Percentiles rank a stretch among this genome's conserved stretches.
These are phyloP conservation scores for Corylus avellana DNA, from an alignment of 306 rosid genomes.

Conservation along the genomic window DNA sequence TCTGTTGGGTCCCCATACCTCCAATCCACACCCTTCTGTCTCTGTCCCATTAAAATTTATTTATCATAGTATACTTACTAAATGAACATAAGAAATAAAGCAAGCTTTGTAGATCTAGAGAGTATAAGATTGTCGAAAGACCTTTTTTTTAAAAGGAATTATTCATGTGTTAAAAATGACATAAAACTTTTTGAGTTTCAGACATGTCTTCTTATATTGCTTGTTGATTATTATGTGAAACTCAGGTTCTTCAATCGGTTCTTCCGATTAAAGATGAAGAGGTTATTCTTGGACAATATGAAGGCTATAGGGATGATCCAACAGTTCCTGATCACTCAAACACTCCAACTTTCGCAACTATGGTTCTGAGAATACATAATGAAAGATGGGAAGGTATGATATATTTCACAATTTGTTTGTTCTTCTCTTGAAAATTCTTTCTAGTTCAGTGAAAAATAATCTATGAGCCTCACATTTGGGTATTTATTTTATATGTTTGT, in stretches of 20 bases:
- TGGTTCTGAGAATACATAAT: constrained; percentile 79
- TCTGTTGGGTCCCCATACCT: neutral
- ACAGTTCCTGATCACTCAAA: constrained; percentile 92
- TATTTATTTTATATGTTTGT: neutral
- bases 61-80: neutral
- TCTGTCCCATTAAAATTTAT: neutral
- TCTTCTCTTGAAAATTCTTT: constrained; percentile 18
- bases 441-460: constrained; percentile 17
- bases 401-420: constrained; percentile 12
- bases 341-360: constrained; percentile 92
- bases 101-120: neutral
- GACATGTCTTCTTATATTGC: constrained; percentile 10
- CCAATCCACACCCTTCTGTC: neutral
- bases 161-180: neutral
- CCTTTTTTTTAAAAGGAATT: neutral
- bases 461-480: constrained; percentile 7
- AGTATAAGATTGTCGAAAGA: neutral
- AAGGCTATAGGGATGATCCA: constrained; percentile 92
- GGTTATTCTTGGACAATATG: constrained; percentile 92
- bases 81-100: neutral
- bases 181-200: constrained; percentile 11
- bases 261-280: constrained; percentile 83
- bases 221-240: constrained; percentile 29
- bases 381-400: constrained; percentile 97
- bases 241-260: constrained; percentile 91